Percentiles rank a stretch among this genome's conserved stretches.
Conservation (phyloP, 768 basidiomycete species). For the Candolleomyces aberdarensis region DNA sequence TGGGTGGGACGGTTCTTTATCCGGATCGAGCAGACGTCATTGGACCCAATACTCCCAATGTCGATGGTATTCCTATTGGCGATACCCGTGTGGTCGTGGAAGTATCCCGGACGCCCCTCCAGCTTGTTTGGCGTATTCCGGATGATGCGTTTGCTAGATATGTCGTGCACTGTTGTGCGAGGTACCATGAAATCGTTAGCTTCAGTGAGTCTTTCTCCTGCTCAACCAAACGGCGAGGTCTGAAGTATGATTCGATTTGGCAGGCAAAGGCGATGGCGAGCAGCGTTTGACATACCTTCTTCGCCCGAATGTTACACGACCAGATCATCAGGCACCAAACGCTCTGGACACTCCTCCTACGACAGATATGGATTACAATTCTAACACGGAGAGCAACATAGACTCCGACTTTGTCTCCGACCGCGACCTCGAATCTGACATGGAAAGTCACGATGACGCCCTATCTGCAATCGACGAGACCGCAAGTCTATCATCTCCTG, state of each 20-base stretch:
- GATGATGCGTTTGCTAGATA: constrained; percentile 77
- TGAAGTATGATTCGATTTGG: background rate
- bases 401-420: constrained; percentile 55
- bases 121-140: constrained; percentile 70
- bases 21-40: constrained; percentile 35
- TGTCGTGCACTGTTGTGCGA: constrained; percentile 78
- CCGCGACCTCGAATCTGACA: constrained; percentile 45
- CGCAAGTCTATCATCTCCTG: constrained; percentile 22
- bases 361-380: constrained; percentile 62
- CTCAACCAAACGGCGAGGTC: background rate
- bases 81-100: constrained; percentile 57
- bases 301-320: constrained; percentile 69
- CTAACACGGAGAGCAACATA: constrained; percentile 44
- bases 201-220: constrained; percentile 57
- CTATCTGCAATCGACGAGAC: constrained; percentile 27
- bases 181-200: constrained; percentile 77
- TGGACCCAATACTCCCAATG: constrained; percentile 17
- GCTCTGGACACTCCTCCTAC: constrained; percentile 67
- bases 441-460: constrained; percentile 36
- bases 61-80: constrained; percentile 46
- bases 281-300: constrained; percentile 75
- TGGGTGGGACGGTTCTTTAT: constrained; percentile 51
- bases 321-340: constrained; percentile 42
- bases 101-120: constrained; percentile 58
- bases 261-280: constrained; percentile 59